Evolutionary conservation across 2,329 filamentous ascomycete genomes (phyloP).

Genomic region (Microdochium paspali): DNA sequence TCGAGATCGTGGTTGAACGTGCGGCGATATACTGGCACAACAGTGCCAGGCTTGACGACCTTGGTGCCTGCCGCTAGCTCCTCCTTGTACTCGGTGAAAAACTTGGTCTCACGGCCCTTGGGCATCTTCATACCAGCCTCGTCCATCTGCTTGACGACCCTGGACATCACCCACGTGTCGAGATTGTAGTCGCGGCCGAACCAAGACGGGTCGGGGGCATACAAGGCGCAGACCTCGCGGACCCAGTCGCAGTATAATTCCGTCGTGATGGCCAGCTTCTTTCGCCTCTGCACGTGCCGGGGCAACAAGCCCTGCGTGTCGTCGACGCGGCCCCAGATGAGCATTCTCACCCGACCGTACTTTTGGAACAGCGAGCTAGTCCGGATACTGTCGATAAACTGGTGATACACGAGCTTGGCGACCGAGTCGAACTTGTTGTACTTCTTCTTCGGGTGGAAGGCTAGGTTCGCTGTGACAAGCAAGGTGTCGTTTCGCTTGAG

Average conservation of each 20-base stretch:
- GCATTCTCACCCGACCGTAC: conserved; percentile 71
- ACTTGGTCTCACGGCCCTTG: conserved; percentile 27
- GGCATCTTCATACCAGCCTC: conserved; percentile 31
- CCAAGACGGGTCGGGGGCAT: conserved; percentile 14
- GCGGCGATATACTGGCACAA: conserved; percentile 6
- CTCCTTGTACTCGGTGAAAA: conserved; percentile 26
- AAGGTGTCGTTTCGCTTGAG: conserved; percentile 59
- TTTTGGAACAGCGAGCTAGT: conserved; percentile 54
- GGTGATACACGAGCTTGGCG: conserved; percentile 46
- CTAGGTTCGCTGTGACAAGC: conserved; percentile 62
- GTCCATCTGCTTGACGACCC: conserved; percentile 36
- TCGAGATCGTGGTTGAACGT: conserved; percentile 19
- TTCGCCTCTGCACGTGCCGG: conserved; percentile 42
- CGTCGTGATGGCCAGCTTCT: conserved; percentile 45
- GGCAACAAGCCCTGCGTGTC: conserved; percentile 55
- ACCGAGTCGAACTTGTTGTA: conserved; percentile 47
- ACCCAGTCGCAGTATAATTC: conserved; percentile 53
- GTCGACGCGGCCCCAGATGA: conserved; percentile 59
- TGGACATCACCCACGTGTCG: conserved; percentile 33
- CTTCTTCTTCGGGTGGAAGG: conserved; percentile 37
- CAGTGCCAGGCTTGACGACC: conserved; percentile 2
- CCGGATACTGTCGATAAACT: conserved; percentile 51
- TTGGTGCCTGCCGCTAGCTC: conserved; percentile 22
- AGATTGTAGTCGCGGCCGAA: conserved; percentile 35
- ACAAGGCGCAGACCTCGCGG: conserved; percentile 43